Evolutionary conservation across 345 rosid genomes (phyloP), one percentile per base, ranked within the genome.

Genomic region (Lenwebbia sp.): DNA sequence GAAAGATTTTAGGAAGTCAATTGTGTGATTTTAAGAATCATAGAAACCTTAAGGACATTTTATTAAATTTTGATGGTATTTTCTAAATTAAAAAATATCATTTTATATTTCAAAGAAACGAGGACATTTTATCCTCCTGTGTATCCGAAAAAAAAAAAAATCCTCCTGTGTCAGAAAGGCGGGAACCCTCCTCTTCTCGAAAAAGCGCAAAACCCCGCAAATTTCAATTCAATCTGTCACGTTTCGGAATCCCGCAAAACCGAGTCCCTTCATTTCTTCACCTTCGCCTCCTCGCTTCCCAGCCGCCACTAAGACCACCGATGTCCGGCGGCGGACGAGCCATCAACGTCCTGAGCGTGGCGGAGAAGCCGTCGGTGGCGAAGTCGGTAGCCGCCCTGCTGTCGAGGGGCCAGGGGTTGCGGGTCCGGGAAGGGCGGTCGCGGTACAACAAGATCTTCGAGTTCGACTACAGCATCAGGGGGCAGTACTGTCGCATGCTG

Each of bases 361-460:
- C 99, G 88, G 99, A 97, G 94, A 97, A 97, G 91, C 99, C 99
- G 28, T 97, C 98, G n/a, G 99, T 97, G 88, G 99, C 99, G 88
- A 97, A 97, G 88, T 91, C 99, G 52, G 99, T 97, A 81, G 92
- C 99, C 28, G 89, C 89, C 40, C 90, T 96, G 65, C 91, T 97
- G 9, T 96, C 99, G 10, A 87, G 96, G 84, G 94, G 90, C 90
- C 95, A 92, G 56, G 90, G 91, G 50, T 86, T 90, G 83, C 93
- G 95, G 82, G 90, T 92, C 86, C 94, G 99, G 44, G 99, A 97
- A 0, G 99, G 99, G 55, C 94, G 98, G 88, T 97, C 99, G 58
- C 95, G 99, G 37, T 96, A 94, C 92, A 97, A 97, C 92, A 96
- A 91, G 91, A 91, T 97, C 85, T 97, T 94, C 88, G 98, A 97